These are phyloP conservation scores for Lentinula edodes DNA, from an alignment of 768 basidiomycete species.

Conservation along the genomic window DNA sequence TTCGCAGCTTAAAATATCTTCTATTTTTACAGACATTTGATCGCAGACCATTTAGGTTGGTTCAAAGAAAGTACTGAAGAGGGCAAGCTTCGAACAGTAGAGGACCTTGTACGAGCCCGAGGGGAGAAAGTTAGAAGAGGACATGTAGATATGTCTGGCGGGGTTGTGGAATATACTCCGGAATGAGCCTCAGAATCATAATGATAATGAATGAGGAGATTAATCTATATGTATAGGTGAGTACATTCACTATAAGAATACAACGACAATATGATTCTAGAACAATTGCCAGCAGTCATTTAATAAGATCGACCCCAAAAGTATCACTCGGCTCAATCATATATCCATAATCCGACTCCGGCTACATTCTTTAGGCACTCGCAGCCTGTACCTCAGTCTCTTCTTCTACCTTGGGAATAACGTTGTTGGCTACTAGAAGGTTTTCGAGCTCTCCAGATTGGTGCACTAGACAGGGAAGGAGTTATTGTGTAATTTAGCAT, in stretches of 20 bases:
- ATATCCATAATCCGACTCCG: background rate
- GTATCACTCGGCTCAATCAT: background rate
- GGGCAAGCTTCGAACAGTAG: conserved; percentile 72
- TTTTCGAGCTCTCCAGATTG: conserved; percentile 90
- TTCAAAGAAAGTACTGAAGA: conserved; percentile 78
- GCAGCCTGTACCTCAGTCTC: background rate
- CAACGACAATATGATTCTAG: background rate
- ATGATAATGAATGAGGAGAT: background rate
- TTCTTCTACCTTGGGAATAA: conserved; percentile 50
- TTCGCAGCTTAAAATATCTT: background rate
- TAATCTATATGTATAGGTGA: conserved; percentile 6
- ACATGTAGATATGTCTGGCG: conserved; percentile 34
- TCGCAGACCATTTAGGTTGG: conserved; percentile 90
- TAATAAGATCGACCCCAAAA: background rate
- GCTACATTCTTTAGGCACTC: background rate
- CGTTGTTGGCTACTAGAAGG: conserved; percentile 63
- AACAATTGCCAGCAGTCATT: background rate
- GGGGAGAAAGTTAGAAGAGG: conserved; percentile 71
- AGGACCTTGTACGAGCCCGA: conserved; percentile 71
- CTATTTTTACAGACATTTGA: conserved; percentile 53
- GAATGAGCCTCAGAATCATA: background rate
- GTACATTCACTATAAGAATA: background rate
- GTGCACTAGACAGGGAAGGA: conserved; percentile 61
- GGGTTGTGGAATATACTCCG: conserved; percentile 49
- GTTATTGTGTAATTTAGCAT: conserved; percentile 3